Conservation (phyloP, 163 green algal species). For the Chlorella variabilis region DNA sequence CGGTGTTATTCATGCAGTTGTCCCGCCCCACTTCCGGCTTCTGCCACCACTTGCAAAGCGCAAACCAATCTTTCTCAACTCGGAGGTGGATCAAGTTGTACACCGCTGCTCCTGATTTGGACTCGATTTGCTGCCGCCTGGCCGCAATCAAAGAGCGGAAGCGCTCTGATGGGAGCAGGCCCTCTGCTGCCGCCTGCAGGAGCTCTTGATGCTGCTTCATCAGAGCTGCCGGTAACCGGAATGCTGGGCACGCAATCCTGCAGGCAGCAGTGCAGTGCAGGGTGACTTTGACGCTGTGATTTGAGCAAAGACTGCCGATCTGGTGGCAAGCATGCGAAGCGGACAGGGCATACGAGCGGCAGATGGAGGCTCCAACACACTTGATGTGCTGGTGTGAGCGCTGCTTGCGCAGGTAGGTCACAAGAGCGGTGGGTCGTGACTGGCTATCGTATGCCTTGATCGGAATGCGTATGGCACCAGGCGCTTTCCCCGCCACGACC, state of each 20-base stretch:
- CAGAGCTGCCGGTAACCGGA: conserved; percentile 14
- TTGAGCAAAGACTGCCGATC: no score
- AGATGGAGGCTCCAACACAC: no score
- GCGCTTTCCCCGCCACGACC: neutral
- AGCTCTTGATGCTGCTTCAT: conserved; percentile 12
- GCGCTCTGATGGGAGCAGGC: neutral
- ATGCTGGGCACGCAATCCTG: conserved; percentile 26
- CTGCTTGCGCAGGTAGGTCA: conserved; percentile 15
- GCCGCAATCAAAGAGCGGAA: neutral
- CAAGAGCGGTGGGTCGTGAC: neutral
- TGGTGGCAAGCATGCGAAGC: no score
- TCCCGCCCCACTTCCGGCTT: neutral
- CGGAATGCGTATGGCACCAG: neutral
- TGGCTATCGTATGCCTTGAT: conserved; percentile 20
- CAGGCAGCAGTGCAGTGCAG: no score
- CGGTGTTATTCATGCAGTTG: conserved; percentile 11
- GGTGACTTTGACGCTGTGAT: no score
- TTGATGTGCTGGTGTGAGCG: conserved; percentile 13
- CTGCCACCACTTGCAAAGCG: neutral
- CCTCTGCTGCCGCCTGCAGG: conserved; percentile 5
- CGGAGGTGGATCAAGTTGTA: conserved; percentile 10
- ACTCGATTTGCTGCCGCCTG: neutral
- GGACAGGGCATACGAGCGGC: no score
- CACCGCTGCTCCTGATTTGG: neutral
- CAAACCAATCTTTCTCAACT: neutral